Conservation (phyloP, 2,329 filamentous ascomycete genomes). For the Aspergillus terreus region DNA sequence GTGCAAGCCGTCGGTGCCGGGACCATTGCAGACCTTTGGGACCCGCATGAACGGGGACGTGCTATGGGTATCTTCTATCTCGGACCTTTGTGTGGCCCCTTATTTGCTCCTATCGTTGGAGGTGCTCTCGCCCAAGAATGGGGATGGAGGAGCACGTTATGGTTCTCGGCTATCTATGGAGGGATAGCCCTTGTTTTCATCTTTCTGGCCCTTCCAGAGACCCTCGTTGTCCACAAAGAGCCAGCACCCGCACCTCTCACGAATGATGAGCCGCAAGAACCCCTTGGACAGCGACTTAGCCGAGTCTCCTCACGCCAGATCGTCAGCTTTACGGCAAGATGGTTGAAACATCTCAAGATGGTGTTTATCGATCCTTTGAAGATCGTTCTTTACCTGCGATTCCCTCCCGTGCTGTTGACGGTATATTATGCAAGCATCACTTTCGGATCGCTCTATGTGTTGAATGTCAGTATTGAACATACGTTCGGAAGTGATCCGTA, state of each 20-base stretch:
- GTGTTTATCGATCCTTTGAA: slow-evolving; percentile 68
- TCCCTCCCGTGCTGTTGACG: slow-evolving; percentile 68
- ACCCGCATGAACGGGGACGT: slow-evolving; percentile 64
- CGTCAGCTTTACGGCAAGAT: slow-evolving; percentile 54
- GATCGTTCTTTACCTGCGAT: slow-evolving; percentile 68
- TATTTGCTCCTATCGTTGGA: slow-evolving; percentile 73
- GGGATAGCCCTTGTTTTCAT: slow-evolving; percentile 41
- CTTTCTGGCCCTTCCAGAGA: slow-evolving; percentile 45
- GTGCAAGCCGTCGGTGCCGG: slow-evolving; percentile 81
- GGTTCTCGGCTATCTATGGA: slow-evolving; percentile 72
- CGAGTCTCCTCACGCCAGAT: slow-evolving; percentile 62
- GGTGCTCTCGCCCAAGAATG: slow-evolving; percentile 66
- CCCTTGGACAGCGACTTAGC: slow-evolving; percentile 32
- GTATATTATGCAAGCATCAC: slow-evolving; percentile 72
- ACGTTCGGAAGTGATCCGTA: slow-evolving; percentile 67
- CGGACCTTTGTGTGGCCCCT: slow-evolving; percentile 69
- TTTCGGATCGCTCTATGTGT: slow-evolving; percentile 70
- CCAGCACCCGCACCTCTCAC: slow-evolving; percentile 24
- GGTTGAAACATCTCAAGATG: slow-evolving; percentile 53
- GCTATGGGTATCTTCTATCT: slow-evolving; percentile 86
- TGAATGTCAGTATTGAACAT: slow-evolving; percentile 73
- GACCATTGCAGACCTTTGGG: slow-evolving; percentile 79
- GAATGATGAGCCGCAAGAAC: slow-evolving; percentile 16
- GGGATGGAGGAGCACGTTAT: slow-evolving; percentile 74
- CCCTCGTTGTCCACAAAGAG: slow-evolving; percentile 26